phyloP scores from a whole-genome alignment of 2,329 filamentous ascomycete species.

The Pseudogymnoascus sp. region DNA sequence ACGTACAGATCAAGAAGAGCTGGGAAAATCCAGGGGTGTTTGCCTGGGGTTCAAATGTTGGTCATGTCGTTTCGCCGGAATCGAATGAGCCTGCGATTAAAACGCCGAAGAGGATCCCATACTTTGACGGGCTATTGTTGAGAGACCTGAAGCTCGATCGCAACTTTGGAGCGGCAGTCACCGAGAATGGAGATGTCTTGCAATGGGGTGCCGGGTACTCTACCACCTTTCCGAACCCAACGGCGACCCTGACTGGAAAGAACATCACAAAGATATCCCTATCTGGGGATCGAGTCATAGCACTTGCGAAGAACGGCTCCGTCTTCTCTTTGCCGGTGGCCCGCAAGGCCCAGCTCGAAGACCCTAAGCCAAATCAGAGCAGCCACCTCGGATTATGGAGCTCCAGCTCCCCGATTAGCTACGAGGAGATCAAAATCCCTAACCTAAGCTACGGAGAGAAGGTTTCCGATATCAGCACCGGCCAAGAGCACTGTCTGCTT shows the following conservation, averaged over 20 bases:
- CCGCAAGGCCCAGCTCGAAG: slow-evolving; percentile 58
- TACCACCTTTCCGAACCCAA: slow-evolving; percentile 53
- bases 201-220: slow-evolving; percentile 85
- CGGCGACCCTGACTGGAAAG: slow-evolving; percentile 69
- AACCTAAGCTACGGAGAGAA: slow-evolving; percentile 62
- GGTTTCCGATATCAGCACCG: slow-evolving; percentile 65
- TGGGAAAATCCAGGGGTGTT: slow-evolving; percentile 81
- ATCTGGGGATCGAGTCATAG: slow-evolving; percentile 76
- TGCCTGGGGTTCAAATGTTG: slow-evolving; percentile 83
- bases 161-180: slow-evolving; percentile 76
- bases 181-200: slow-evolving; percentile 77
- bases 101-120: slow-evolving; percentile 66
- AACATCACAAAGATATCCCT: slow-evolving; percentile 68
- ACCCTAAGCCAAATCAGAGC: slow-evolving; percentile 55
- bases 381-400: slow-evolving; percentile 69
- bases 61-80: slow-evolving; percentile 76
- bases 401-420: slow-evolving; percentile 51
- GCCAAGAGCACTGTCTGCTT: slow-evolving; percentile 78
- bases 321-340: slow-evolving; percentile 82
- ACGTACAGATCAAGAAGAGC: slow-evolving; percentile 78
- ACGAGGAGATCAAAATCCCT: slow-evolving; percentile 61
- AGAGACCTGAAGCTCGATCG: slow-evolving; percentile 80
- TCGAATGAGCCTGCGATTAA: slow-evolving; percentile 73
- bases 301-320: slow-evolving; percentile 61
- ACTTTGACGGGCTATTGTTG: slow-evolving; percentile 77